phyloP scores from a whole-genome alignment of 768 basidiomycete species.

The Mrakia blollopis region DNA sequence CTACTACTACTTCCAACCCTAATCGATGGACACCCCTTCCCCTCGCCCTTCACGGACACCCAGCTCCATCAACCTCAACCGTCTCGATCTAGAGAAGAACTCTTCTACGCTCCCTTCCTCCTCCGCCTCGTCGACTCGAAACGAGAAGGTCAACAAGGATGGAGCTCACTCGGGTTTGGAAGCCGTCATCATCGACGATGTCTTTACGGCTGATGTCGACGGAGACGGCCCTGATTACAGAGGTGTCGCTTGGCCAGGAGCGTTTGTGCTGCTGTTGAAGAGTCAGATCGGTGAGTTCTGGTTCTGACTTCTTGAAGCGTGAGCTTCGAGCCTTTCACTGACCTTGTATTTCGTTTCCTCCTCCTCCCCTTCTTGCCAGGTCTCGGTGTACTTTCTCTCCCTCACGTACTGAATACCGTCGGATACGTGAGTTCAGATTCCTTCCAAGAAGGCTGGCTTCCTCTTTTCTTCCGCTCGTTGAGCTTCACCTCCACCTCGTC shows the following conservation, averaged over 20 bases:
- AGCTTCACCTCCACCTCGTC: too few relatives aligned
- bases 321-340: background rate
- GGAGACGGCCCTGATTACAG: conserved; percentile 25
- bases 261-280: conserved; percentile 22
- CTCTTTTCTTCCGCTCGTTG: too few relatives aligned
- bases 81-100: too few relatives aligned
- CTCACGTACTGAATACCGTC: background rate
- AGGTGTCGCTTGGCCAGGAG: conserved; percentile 9
- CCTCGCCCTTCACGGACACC: too few relatives aligned
- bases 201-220: background rate
- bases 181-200: background rate
- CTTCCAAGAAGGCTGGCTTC: too few relatives aligned
- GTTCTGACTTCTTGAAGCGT: too few relatives aligned
- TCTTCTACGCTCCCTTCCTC: too few relatives aligned
- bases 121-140: background rate
- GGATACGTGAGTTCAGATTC: too few relatives aligned
- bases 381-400: conserved; percentile 9
- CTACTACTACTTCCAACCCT: too few relatives aligned
- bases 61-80: too few relatives aligned
- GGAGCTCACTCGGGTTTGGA: background rate
- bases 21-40: too few relatives aligned
- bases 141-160: background rate
- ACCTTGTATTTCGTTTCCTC: background rate
- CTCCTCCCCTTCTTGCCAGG: background rate
- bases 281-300: conserved; percentile 22